These are phyloP conservation scores for Metarhizium robertsii DNA, from an alignment of 2,329 filamentous ascomycete species.

Conservation along the genomic window DNA sequence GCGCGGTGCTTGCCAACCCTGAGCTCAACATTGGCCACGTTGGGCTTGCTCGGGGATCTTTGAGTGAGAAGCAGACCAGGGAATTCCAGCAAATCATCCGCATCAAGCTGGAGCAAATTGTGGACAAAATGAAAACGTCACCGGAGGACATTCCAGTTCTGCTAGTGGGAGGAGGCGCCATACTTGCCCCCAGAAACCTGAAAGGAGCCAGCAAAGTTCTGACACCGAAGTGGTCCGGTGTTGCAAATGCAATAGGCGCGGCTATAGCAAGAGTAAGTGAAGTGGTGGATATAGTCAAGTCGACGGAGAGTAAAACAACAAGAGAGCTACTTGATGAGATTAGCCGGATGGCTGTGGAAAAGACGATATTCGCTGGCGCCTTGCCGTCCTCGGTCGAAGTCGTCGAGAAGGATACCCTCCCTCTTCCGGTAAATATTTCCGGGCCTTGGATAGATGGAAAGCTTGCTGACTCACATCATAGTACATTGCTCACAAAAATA, in stretches of 20 bases:
- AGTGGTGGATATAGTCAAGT: conserved; percentile 40
- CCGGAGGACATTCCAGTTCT: conserved; percentile 49
- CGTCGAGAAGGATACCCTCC: not conserved
- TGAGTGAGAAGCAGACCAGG: too few species aligned
- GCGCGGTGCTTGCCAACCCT: too few species aligned
- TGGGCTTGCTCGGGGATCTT: not conserved
- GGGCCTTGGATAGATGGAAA: not conserved
- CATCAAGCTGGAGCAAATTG: conserved; percentile 41
- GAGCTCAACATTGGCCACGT: not conserved
- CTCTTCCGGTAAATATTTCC: not conserved
- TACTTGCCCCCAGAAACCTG: conserved; percentile 32
- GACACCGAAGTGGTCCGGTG: conserved; percentile 45
- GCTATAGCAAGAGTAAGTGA: conserved; percentile 52
- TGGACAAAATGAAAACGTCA: conserved; percentile 55
- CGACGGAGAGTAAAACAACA: conserved; percentile 26
- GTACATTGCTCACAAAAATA: not conserved
- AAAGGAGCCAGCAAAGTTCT: conserved; percentile 46
- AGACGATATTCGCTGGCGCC: not conserved
- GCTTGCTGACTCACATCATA: not conserved
- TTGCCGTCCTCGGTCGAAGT: not conserved
- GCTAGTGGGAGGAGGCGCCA: conserved; percentile 49
- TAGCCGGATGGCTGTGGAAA: too few species aligned
- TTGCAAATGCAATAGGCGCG: conserved; percentile 57
- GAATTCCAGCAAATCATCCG: conserved; percentile 9
- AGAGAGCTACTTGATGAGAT: too few species aligned